phyloP scores from a whole-genome alignment of 768 basidiomycete genomes.

The Rubroboletus satanas region DNA sequence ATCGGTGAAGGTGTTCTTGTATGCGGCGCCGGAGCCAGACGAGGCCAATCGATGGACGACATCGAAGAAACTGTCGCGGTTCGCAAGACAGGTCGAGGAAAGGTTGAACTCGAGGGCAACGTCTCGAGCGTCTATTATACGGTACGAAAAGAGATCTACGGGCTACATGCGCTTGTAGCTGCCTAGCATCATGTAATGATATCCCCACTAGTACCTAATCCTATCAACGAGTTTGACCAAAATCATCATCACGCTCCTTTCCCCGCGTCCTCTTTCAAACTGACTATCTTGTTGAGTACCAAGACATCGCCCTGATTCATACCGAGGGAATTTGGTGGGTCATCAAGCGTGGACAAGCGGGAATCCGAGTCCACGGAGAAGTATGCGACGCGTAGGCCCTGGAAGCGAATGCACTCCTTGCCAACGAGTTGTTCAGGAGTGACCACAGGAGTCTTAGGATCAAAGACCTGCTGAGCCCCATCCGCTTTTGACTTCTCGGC shows the following conservation, averaged over 20 bases:
- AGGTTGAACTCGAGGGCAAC: conserved; percentile 85
- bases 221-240: not conserved
- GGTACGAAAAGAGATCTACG: conserved; percentile 87
- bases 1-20: conserved; percentile 96
- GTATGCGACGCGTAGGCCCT: conserved; percentile 93
- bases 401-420: conserved; percentile 93
- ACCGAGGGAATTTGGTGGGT: conserved; percentile 39
- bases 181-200: conserved; percentile 37
- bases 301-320: conserved; percentile 70
- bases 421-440: conserved; percentile 76
- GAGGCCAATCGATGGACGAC: conserved; percentile 39
- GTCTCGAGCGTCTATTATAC: conserved; percentile 86
- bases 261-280: conserved; percentile 89
- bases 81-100: conserved; percentile 78
- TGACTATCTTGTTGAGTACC: conserved; percentile 89
- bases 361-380: conserved; percentile 91
- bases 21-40: conserved; percentile 63
- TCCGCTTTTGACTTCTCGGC: conserved; percentile 58
- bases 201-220: conserved; percentile 1
- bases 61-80: conserved; percentile 78
- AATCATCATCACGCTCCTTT: conserved; percentile 42
- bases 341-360: conserved; percentile 58
- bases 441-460: conserved; percentile 63
- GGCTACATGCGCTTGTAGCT: conserved; percentile 83
- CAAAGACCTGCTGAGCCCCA: conserved; percentile 30